Conservation (phyloP, 768 basidiomycete genomes). For the Kwoniella sp. region DNA sequence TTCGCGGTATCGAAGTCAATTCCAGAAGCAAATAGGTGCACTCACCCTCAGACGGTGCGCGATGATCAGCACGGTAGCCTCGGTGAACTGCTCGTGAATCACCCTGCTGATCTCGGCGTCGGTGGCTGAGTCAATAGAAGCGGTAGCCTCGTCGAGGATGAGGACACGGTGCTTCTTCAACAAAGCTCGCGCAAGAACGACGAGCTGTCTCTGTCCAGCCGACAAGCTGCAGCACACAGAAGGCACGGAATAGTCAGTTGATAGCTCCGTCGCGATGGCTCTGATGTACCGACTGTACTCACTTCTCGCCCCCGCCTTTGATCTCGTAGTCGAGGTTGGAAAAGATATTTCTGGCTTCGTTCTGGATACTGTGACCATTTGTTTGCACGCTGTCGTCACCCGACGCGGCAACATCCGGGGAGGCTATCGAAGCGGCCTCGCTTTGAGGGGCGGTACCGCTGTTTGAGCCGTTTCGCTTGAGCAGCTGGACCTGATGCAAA, state of each 20-base stretch:
- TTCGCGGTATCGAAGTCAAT: too few relatives aligned
- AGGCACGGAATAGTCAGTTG: background rate
- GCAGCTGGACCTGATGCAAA: constrained; percentile 45
- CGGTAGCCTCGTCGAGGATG: constrained; percentile 52
- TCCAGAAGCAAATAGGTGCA: too few relatives aligned
- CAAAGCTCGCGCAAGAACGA: constrained; percentile 49
- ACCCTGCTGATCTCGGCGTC: constrained; percentile 46
- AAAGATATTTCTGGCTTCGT: constrained; percentile 35
- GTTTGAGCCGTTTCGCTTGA: constrained; percentile 9
- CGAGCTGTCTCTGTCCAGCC: constrained; percentile 51
- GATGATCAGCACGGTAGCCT: constrained; percentile 49
- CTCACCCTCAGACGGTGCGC: constrained; percentile 49
- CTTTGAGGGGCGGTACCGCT: background rate
- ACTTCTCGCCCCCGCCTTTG: constrained; percentile 48
- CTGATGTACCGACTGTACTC: constrained; percentile 13
- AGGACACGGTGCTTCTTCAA: constrained; percentile 45
- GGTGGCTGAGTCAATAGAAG: constrained; percentile 49
- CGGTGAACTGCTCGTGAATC: constrained; percentile 43
- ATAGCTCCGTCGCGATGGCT: background rate
- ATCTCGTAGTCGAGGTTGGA: constrained; percentile 46
- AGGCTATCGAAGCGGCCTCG: background rate
- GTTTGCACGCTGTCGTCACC: background rate
- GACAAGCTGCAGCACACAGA: constrained; percentile 36
- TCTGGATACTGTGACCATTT: background rate
- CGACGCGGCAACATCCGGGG: constrained; percentile 7